These are phyloP conservation scores for Tausonia pullulans DNA, from an alignment of 1,284 basidiomycete species.

Conservation along the genomic window DNA sequence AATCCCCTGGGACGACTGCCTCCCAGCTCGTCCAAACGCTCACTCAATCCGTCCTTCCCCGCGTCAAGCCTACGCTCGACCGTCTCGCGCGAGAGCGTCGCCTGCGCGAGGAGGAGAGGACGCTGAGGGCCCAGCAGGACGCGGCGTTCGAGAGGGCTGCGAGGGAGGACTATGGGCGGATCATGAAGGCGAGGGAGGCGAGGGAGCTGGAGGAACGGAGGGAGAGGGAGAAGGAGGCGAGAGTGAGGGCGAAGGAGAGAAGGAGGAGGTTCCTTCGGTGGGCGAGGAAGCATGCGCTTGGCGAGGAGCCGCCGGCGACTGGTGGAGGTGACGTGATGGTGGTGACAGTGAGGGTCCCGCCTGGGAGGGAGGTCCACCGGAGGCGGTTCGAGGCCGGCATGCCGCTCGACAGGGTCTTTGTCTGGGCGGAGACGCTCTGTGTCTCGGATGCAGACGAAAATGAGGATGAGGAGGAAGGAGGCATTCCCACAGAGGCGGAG, in stretches of 20 bases:
- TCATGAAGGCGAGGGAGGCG: slow-evolving; percentile 5
- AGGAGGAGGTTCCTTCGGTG: background rate
- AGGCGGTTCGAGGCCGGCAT: background rate
- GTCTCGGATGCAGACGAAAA: background rate
- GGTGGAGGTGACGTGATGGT: background rate
- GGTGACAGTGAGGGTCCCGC: slow-evolving; percentile 7
- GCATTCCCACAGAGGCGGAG: background rate
- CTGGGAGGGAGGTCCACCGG: background rate
- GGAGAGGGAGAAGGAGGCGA: slow-evolving; percentile 1
- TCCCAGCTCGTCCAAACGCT: slow-evolving; percentile 54
- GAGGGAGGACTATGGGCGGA: slow-evolving; percentile 8
- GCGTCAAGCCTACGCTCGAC: slow-evolving; percentile 59
- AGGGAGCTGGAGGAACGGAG: slow-evolving; percentile 2
- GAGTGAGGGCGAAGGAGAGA: background rate
- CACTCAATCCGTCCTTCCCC: slow-evolving; percentile 58
- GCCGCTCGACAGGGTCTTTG: slow-evolving; percentile 6
- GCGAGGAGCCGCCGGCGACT: background rate
- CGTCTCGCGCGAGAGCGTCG: slow-evolving; percentile 44
- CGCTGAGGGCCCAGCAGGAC: slow-evolving; percentile 70
- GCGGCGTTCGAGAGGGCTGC: slow-evolving; percentile 50
- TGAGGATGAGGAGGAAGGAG: background rate
- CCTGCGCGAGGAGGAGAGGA: slow-evolving; percentile 51
- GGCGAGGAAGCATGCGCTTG: background rate
- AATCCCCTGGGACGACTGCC: slow-evolving; percentile 60
- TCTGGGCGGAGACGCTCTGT: slow-evolving; percentile 14